Conservation (phyloP, 2,329 filamentous ascomycete genomes). For the Phaeosphaeria sp. region DNA sequence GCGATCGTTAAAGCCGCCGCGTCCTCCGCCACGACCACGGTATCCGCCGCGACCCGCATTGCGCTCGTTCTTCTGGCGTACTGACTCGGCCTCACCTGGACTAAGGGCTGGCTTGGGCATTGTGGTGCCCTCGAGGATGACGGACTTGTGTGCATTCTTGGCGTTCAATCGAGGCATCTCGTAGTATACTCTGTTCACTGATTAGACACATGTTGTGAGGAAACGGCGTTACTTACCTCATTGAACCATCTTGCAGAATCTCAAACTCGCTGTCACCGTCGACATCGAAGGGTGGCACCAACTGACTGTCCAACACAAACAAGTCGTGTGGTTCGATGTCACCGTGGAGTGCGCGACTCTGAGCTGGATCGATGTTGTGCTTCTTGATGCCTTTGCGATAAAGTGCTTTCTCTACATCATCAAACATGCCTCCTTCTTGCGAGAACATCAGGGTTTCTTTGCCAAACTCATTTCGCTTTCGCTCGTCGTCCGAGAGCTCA, state of each 20-base stretch:
- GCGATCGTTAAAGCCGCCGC: slow-evolving; percentile 44
- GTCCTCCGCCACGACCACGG: slow-evolving; percentile 24
- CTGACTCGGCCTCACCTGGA: slow-evolving; percentile 72
- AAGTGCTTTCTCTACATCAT: slow-evolving; percentile 82
- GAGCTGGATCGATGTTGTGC: slow-evolving; percentile 75
- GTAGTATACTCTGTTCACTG: slow-evolving; percentile 73
- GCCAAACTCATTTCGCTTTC: slow-evolving; percentile 77
- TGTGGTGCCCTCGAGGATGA: slow-evolving; percentile 85
- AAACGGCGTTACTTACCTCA: slow-evolving; percentile 67
- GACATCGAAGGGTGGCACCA: slow-evolving; percentile 78
- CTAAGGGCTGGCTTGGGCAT: slow-evolving; percentile 72
- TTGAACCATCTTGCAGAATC: slow-evolving; percentile 67
- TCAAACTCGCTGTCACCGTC: slow-evolving; percentile 50
- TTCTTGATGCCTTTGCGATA: slow-evolving; percentile 77
- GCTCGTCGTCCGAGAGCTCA: slow-evolving; percentile 76
- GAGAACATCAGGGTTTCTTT: slow-evolving; percentile 84
- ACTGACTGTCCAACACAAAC: slow-evolving; percentile 82
- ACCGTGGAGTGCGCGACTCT: slow-evolving; percentile 80
- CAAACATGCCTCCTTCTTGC: slow-evolving; percentile 83
- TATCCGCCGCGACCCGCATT: slow-evolving; percentile 47
- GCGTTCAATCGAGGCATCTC: slow-evolving; percentile 71
- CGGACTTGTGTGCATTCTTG: slow-evolving; percentile 83
- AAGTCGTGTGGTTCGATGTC: slow-evolving; percentile 80
- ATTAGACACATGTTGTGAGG: slow-evolving; percentile 31
- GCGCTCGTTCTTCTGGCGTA: slow-evolving; percentile 67